A percentile compares a stretch with the other conserved stretches of the same genome.
These are phyloP conservation scores for Chionographis japonica DNA, from an alignment of 106 monocot genomes.

Conservation along the genomic window DNA sequence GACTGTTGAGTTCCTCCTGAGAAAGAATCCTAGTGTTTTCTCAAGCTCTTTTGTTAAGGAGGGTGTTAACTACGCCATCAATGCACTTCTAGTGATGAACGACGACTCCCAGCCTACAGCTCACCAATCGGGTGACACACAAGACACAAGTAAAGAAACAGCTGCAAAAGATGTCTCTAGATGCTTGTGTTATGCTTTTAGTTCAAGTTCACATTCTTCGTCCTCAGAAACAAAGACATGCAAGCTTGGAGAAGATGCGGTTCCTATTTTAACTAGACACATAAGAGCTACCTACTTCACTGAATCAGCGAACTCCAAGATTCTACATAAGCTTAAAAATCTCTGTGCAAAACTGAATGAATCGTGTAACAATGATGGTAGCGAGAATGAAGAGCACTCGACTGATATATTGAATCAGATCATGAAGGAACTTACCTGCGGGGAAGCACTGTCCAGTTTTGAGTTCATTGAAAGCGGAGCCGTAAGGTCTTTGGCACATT, in stretches of 20 bases:
- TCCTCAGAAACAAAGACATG: not conserved
- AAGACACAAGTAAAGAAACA: not conserved
- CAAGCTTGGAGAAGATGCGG: not conserved
- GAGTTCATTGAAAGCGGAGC: conserved; percentile 34
- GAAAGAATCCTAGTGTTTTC: conserved; percentile 60
- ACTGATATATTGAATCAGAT: conserved; percentile 11
- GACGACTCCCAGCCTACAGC: conserved; percentile 2
- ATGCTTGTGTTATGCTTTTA: conserved; percentile 21
- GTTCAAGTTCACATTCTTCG: not conserved
- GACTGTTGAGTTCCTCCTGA: conserved; percentile 66
- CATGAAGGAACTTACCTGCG: conserved; percentile 1
- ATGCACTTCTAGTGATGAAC: conserved; percentile 40
- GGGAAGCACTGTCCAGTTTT: conserved; percentile 22
- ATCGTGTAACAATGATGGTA: not conserved
- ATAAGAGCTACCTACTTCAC: conserved; percentile 16
- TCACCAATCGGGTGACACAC: conserved; percentile 18
- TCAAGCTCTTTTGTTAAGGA: conserved; percentile 71
- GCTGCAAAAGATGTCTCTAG: not conserved
- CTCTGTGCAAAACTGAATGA: conserved; percentile 11
- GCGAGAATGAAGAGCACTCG: conserved; percentile 19
- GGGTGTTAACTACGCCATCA: conserved; percentile 68
- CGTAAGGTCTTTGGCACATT: conserved; percentile 20
- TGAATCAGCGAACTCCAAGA: not conserved
- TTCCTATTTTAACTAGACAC: conserved; percentile 6
- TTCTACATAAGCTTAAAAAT: conserved; percentile 12